phyloP scores from a whole-genome alignment of 306 rosid genomes.

The Sicyos edulis region DNA sequence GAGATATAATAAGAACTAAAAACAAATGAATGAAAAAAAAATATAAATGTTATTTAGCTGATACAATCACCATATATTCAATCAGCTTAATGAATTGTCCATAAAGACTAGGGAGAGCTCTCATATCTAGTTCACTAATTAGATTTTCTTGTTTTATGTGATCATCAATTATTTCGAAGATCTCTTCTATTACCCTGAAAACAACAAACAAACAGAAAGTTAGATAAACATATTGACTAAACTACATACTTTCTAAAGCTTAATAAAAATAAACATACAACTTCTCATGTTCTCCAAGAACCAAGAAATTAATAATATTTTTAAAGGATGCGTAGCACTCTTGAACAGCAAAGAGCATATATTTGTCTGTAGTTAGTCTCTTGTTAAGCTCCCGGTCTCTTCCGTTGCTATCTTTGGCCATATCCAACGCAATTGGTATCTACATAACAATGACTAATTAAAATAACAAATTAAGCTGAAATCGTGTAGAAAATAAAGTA shows the following conservation, averaged over 20 bases:
- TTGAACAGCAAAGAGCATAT: constrained; percentile 74
- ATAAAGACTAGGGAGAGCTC: constrained; percentile 66
- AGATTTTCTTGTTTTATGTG: constrained; percentile 29
- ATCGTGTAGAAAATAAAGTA: constrained; percentile 20
- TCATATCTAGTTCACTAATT: constrained; percentile 50
- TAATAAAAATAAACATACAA: constrained; percentile 35
- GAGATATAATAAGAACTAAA: constrained; percentile 21
- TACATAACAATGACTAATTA: constrained; percentile 25
- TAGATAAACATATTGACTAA: constrained; percentile 2
- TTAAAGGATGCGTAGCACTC: constrained; percentile 79
- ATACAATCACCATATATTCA: constrained; percentile 57
- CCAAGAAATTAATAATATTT: constrained; percentile 59
- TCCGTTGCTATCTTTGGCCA: constrained; percentile 81
- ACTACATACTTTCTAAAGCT: not conserved
- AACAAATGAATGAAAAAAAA: constrained; percentile 19
- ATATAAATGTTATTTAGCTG: not conserved
- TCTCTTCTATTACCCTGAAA: constrained; percentile 60
- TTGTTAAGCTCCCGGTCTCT: constrained; percentile 70
- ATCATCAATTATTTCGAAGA: constrained; percentile 56
- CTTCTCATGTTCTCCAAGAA: constrained; percentile 68
- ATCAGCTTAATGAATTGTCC: constrained; percentile 56
- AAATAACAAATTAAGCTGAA: constrained; percentile 11
- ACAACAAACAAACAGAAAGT: constrained; percentile 25
- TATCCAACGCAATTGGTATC: constrained; percentile 93
- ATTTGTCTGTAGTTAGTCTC: constrained; percentile 54